Evolutionary conservation across 371 early-diverging fungal species (phyloP), one percentile per base, ranked within the genome.

Genomic region (Rhizopus delemar): DNA sequence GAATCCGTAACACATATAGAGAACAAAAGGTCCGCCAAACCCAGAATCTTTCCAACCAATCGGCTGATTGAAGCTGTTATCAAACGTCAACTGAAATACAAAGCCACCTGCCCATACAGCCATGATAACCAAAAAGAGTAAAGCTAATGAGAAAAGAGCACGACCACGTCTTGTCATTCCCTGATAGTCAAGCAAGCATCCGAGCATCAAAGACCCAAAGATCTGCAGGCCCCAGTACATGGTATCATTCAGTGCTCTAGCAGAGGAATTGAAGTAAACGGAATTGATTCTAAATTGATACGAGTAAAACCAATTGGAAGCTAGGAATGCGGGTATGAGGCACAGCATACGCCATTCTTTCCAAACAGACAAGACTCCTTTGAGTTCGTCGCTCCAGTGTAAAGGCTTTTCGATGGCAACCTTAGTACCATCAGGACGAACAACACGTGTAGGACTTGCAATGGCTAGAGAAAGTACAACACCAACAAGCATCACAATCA

Each of bases 291-390:
- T 63, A 41, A 76, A 76, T 43, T 90, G 90, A 68, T 90, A 90
- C 13, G 87, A 75, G 70, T 90, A 90, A 74, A 88, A 82, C 81
- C 86, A 90, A 63, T 91, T 91, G 61, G 89, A 87, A 22, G 88
- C 74, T 53, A 90, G 75, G 69, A 86, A 89, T 66, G 89, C 73
- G 16, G 90, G 90, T 13, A 86, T 52, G 48, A 70, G 50, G n/a
- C 85, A 63, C 74, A 90, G 76, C 56, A 74, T 74, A 57, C 77
- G 76, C 79, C 83, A 84, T 63, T 90, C 86, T 35, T 60, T 61
- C 81, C 90, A 91, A 9, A 89, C 81, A 46, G 69, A 68, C 13
- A 86, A 29, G 38, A 88, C 78, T 33, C 83, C 78, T n/a, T 78
- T 65, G 22, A 85, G 60, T 66, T 92, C 91, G 12, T 62, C 43